These are phyloP conservation scores for Ophiostoma quercus DNA, from an alignment of 2,329 filamentous ascomycete genomes.

Conservation along the genomic window DNA sequence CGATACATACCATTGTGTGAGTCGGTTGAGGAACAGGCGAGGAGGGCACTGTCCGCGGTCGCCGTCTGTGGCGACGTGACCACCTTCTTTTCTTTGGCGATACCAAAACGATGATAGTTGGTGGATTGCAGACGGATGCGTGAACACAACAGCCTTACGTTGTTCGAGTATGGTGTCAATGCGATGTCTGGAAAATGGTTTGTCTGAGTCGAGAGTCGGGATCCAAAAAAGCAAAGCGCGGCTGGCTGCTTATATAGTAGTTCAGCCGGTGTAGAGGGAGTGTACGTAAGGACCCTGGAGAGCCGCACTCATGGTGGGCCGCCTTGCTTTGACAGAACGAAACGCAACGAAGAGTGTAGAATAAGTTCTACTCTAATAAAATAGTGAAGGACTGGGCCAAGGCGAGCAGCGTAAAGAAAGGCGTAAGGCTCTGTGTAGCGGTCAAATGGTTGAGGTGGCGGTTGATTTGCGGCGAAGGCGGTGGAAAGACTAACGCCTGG, in stretches of 20 bases:
- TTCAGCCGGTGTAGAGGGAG: not conserved
- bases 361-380: not conserved
- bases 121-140: not conserved
- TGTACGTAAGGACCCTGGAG: not conserved
- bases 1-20: not conserved
- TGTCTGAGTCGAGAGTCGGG: not conserved
- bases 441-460: not conserved
- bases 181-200: not conserved
- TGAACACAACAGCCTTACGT: not conserved
- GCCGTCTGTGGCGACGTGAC: not conserved
- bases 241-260: not conserved
- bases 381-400: not conserved
- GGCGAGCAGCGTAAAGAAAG: not conserved
- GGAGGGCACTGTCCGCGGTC: not conserved
- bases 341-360: not conserved
- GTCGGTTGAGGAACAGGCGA: not conserved
- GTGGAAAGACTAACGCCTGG: not conserved
- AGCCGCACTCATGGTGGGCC: not conserved
- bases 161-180: not conserved
- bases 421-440: not conserved
- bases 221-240: not conserved
- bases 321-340: not conserved
- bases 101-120: not conserved
- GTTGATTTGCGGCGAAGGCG: not conserved
- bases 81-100: not conserved